Conservation (phyloP, 768 basidiomycete species). For the Suillus cothurnatus region DNA sequence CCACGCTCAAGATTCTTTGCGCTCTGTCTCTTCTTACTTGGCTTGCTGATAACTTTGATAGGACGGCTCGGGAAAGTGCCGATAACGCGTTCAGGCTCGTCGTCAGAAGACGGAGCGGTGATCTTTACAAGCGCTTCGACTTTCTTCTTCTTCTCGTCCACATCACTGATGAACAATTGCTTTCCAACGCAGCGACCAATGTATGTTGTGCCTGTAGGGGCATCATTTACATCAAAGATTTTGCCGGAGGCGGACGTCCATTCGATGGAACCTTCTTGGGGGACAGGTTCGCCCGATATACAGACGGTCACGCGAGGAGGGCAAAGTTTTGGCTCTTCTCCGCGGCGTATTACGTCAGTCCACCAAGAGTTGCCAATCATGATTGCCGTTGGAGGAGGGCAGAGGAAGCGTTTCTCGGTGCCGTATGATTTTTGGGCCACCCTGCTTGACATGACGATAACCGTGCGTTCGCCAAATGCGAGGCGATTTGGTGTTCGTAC, state of each 20-base stretch:
- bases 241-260: conserved; percentile 89
- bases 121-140: conserved; percentile 93
- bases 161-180: conserved; percentile 92
- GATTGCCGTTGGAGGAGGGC: conserved; percentile 91
- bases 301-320: conserved; percentile 86
- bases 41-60: conserved; percentile 99
- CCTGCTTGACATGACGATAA: conserved; percentile 97
- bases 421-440: conserved; percentile 98
- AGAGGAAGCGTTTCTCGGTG: conserved; percentile 93
- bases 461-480: conserved; percentile 88
- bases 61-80: conserved; percentile 90
- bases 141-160: conserved; percentile 94
- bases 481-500: conserved; percentile 83
- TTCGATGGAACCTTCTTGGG: conserved; percentile 82
- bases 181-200: conserved; percentile 94
- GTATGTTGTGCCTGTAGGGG: conserved; percentile 83
- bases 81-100: conserved; percentile 80
- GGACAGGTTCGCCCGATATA: conserved; percentile 87
- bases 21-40: conserved; percentile 94
- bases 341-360: conserved; percentile 75
- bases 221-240: conserved; percentile 77
- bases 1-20: conserved; percentile 90
- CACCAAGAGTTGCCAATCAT: conserved; percentile 96
- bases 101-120: conserved; percentile 76
- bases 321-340: conserved; percentile 72